Evolutionary conservation across 2,329 filamentous ascomycete genomes (phyloP), one percentile per base, ranked within the genome.

Genomic region (Colletotrichum eleusines): DNA sequence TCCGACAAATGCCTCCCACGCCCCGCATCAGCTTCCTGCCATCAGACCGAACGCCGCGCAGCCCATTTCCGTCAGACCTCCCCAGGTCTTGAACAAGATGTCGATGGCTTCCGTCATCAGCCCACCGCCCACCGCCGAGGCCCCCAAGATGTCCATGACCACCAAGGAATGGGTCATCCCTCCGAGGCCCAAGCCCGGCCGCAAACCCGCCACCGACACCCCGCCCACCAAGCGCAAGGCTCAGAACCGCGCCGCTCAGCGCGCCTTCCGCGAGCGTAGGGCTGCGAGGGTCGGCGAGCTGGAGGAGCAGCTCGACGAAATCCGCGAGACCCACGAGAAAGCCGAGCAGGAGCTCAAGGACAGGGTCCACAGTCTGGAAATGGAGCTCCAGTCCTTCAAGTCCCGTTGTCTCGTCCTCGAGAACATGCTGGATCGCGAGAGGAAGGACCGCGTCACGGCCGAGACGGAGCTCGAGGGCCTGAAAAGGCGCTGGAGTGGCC

Each of bases 121-220:
- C 58, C 83, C 84, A 46, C 77, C 78, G 63, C 76, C 81, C 51
- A 76, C 77, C 16, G 76, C 79, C 66, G 84, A 84, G 73, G 58
- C 64, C 46, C 84, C 84, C 60, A 86, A 86, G 77, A 80, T 84
- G 63, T 88, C 86, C 63, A 89, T 95, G 79, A 95, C 93, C 44
- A 92, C 89, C 76, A 95, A 91, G 80, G 92, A 95, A 89, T 96
- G 93, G 93, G 87, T 95, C 31, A 90, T 96, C 54, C 93, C 93
- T 31, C 93, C 93, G 35, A 88, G 93, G 72, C 93, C 93, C 57
- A 95, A 95, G 85, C 95, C 96, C 28, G 95, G 95, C 59, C 90
- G 95, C 75, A 98, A 98, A 86, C 95, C 95, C 3, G 94, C 94
- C 57, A 97, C 94, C 44, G 95, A 98, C 78, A 97, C 95, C 63